Conservation (phyloP, 2,329 filamentous ascomycete species). For the Colletotrichum simmondsii region DNA sequence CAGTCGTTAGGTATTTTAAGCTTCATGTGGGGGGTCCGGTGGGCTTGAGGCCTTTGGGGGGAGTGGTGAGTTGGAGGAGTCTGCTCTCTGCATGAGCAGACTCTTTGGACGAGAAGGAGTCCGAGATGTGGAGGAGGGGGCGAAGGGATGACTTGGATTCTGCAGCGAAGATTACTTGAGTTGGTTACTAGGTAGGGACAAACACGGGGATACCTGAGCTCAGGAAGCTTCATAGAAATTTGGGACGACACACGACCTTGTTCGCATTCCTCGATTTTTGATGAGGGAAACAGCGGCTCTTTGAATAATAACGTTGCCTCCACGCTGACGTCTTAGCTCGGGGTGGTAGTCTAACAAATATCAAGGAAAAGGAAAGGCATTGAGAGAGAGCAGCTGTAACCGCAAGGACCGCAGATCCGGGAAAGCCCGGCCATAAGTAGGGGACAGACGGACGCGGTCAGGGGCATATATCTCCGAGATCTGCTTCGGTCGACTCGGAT, state of each 20-base stretch:
- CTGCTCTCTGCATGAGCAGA: not conserved
- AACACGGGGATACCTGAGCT: no score
- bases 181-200: no score
- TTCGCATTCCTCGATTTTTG: not conserved
- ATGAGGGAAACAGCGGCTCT: slow-evolving; percentile 5
- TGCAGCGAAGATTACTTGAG: not conserved
- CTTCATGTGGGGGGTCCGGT: slow-evolving; percentile 6
- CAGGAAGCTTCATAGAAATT: not conserved
- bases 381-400: not conserved
- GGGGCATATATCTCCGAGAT: slow-evolving; percentile 1
- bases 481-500: slow-evolving; percentile 7
- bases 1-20: not conserved
- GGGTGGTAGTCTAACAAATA: no score
- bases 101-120: not conserved
- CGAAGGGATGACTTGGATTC: not conserved
- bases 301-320: not conserved
- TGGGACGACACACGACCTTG: not conserved
- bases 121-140: not conserved
- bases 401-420: not conserved
- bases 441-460: not conserved
- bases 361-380: not conserved
- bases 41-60: not conserved
- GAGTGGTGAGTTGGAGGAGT: not conserved
- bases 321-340: not conserved
- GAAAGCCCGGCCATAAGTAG: not conserved